A percentile compares a stretch with the other conserved stretches of the same genome.
Conservation (phyloP, 345 rosid species). For the Lumnitzera littorea region DNA sequence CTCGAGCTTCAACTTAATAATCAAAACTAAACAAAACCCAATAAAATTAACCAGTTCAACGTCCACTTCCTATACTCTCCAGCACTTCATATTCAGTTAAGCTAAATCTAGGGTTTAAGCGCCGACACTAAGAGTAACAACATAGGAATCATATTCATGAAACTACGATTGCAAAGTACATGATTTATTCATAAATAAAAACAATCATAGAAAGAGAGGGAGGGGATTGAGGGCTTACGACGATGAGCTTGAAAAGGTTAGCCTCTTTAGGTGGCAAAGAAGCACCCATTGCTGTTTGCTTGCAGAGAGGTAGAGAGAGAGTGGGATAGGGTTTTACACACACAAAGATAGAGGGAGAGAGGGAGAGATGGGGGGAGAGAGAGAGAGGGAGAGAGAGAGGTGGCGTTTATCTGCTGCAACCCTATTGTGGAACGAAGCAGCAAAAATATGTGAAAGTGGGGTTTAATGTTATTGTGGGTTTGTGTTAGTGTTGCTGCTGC, state of each 20-base stretch:
- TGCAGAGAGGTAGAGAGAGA: background rate
- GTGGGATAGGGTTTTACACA: too few species aligned
- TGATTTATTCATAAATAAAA: background rate
- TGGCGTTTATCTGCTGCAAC: constrained; percentile 86
- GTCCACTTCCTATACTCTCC: too few species aligned
- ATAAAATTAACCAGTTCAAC: too few species aligned
- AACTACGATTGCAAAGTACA: background rate
- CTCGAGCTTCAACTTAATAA: too few species aligned
- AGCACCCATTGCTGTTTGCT: constrained; percentile 62
- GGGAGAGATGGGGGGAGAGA: constrained; percentile 2
- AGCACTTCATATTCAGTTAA: too few species aligned
- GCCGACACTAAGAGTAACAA: too few species aligned
- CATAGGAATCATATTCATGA: background rate
- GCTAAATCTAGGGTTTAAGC: too few species aligned
- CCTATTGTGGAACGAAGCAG: constrained; percentile 36
- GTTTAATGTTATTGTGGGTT: too few species aligned
- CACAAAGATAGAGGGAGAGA: background rate
- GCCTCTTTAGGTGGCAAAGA: constrained; percentile 99
- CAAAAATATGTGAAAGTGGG: too few species aligned
- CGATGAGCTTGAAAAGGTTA: constrained; percentile 99
- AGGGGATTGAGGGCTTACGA: constrained; percentile 50
- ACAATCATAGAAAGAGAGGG: constrained; percentile 9
- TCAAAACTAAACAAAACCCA: too few species aligned
- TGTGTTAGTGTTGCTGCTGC: too few species aligned
- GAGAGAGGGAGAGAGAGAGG: constrained; percentile 11